phyloP scores from a whole-genome alignment of 108 stramenopile species.

The Asterionellopsis glacialis region DNA sequence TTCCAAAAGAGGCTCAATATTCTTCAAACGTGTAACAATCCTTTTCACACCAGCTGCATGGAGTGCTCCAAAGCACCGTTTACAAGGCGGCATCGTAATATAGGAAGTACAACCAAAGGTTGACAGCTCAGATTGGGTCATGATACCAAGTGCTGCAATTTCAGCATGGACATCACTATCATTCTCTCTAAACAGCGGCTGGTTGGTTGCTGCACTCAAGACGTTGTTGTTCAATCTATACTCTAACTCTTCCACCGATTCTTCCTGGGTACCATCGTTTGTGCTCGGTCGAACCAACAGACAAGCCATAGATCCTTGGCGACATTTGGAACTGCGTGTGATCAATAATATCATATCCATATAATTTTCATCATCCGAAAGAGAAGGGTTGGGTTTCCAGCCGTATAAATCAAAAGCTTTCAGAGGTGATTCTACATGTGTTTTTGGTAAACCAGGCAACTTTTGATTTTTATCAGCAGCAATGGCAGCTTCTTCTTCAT shows the following conservation, averaged over 20 bases:
- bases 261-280: not conserved
- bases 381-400: constrained; percentile 31
- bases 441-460: too few relatives aligned
- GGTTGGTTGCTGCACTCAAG: constrained; percentile 45
- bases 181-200: constrained; percentile 29
- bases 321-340: constrained; percentile 43
- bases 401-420: constrained; percentile 10
- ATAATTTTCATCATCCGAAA: constrained; percentile 56
- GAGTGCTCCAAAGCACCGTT: constrained; percentile 58
- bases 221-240: constrained; percentile 16
- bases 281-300: constrained; percentile 31
- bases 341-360: constrained; percentile 64
- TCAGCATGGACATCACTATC: constrained; percentile 72
- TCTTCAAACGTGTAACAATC: constrained; percentile 36
- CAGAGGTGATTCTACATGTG: too few relatives aligned
- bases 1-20: not conserved
- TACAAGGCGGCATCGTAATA: constrained; percentile 82
- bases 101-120: constrained; percentile 43
- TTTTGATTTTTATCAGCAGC: too few relatives aligned
- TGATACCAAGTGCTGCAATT: constrained; percentile 53
- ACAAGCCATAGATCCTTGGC: constrained; percentile 76
- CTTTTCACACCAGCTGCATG: constrained; percentile 38
- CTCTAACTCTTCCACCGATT: not conserved
- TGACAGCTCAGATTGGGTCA: constrained; percentile 18
- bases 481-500: too few relatives aligned